Percentiles rank a stretch among this genome's conserved stretches.
These are phyloP conservation scores for Syncephalis plumigaleata DNA, from an alignment of 371 early-diverging fungal species.

Conservation along the genomic window DNA sequence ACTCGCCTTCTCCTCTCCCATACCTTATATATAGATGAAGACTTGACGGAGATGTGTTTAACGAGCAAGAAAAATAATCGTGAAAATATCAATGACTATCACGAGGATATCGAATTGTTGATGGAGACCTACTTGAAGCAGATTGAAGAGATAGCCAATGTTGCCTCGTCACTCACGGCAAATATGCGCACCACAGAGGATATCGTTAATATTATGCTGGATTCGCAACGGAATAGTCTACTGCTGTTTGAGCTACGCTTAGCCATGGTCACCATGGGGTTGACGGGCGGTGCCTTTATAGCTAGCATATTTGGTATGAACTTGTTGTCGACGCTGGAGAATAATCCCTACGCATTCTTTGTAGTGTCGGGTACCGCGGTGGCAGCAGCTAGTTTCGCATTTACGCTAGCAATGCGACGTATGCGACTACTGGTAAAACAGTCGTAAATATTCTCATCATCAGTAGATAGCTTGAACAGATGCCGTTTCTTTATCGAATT, in stretches of 20 bases:
- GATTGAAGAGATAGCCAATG: conserved; percentile 66
- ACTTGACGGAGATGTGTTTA: conserved; percentile 76
- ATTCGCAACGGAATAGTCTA: conserved; percentile 66
- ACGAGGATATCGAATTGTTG: conserved; percentile 74
- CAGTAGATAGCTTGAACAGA: too few species aligned
- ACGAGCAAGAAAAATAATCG: conserved; percentile 48
- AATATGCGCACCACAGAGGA: conserved; percentile 75
- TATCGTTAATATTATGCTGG: conserved; percentile 68
- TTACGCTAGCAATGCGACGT: background rate
- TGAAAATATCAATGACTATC: conserved; percentile 34
- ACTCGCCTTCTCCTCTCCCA: too few species aligned
- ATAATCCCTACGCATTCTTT: conserved; percentile 44
- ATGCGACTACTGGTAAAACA: background rate
- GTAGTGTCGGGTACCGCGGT: conserved; percentile 18
- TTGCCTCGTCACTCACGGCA: conserved; percentile 38
- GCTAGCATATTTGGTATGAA: conserved; percentile 80
- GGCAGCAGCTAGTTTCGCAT: background rate
- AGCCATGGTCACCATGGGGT: conserved; percentile 57
- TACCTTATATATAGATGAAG: conserved; percentile 55
- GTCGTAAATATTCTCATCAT: too few species aligned
- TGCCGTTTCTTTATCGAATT: too few species aligned
- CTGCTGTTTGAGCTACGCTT: conserved; percentile 68
- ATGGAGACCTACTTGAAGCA: conserved; percentile 76
- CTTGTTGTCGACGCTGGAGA: conserved; percentile 50
- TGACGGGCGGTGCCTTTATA: conserved; percentile 51